These are phyloP conservation scores for Fusarium pilosicola DNA, from an alignment of 2,329 filamentous ascomycete genomes.

Conservation along the genomic window DNA sequence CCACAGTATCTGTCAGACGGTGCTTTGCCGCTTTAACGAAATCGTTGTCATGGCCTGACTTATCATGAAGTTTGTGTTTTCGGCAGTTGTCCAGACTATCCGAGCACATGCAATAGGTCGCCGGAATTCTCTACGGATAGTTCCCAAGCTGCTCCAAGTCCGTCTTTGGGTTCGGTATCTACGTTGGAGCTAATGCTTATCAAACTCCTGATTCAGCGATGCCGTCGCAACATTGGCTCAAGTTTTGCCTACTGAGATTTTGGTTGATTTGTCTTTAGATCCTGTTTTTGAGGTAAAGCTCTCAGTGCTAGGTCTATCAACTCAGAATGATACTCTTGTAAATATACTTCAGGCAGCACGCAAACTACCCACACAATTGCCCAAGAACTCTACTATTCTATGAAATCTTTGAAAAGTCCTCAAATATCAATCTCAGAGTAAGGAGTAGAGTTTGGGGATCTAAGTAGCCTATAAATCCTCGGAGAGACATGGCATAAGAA, in stretches of 20 bases:
- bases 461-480: accelerated
- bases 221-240: background rate
- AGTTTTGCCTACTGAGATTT: background rate
- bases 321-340: background rate
- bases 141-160: background rate
- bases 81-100: background rate
- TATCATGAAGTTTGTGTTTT: background rate
- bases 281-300: accelerated
- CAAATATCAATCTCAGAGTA: background rate
- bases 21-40: accelerated
- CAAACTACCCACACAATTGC: background rate
- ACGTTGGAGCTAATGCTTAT: background rate
- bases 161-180: background rate
- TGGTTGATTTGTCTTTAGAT: background rate
- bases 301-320: no score
- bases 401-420: accelerated
- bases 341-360: background rate
- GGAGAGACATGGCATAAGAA: accelerated
- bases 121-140: background rate
- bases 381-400: accelerated
- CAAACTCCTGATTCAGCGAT: background rate
- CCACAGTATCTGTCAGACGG: background rate
- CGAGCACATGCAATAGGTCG: background rate
- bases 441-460: no score
- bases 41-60: accelerated